Percentiles rank a stretch among this genome's conserved stretches.
phyloP scores from a whole-genome alignment of 371 early-diverging fungal genomes.

The Actinomortierella ambigua region DNA sequence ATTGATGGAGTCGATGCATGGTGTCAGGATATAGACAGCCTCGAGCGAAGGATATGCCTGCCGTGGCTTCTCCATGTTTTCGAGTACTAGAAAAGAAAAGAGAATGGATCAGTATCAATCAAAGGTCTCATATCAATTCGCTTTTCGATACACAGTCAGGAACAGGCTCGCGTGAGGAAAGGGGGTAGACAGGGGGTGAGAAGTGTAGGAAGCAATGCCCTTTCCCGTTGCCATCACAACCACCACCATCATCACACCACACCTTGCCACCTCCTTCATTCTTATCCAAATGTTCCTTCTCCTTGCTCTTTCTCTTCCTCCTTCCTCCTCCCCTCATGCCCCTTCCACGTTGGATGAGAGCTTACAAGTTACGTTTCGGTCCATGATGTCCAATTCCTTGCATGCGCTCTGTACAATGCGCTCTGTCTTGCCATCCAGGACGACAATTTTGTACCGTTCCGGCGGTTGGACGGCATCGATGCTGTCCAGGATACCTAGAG shows the following conservation, averaged over 20 bases:
- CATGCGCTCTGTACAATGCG: constrained; percentile 87
- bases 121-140: too few relatives aligned
- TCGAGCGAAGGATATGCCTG: constrained; percentile 87
- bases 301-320: neutral
- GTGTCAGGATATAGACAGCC: constrained; percentile 90
- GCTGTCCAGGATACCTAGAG: constrained; percentile 69
- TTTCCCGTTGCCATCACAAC: too few relatives aligned
- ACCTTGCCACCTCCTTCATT: neutral
- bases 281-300: neutral
- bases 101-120: neutral
- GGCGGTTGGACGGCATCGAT: constrained; percentile 72
- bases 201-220: too few relatives aligned
- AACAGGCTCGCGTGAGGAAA: too few relatives aligned
- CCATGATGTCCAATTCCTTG: constrained; percentile 91
- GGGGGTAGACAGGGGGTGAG: too few relatives aligned
- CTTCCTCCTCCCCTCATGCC: constrained; percentile 43
- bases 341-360: neutral
- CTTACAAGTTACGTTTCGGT: constrained; percentile 90
- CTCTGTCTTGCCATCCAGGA: constrained; percentile 85
- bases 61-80: constrained; percentile 80
- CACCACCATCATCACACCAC: too few relatives aligned
- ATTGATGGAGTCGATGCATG: constrained; percentile 75
- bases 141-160: too few relatives aligned
- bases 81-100: constrained; percentile 51
- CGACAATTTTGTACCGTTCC: constrained; percentile 88